Evolutionary conservation across 2,329 filamentous ascomycete species (phyloP).

Genomic region (Spiromastix sp.): DNA sequence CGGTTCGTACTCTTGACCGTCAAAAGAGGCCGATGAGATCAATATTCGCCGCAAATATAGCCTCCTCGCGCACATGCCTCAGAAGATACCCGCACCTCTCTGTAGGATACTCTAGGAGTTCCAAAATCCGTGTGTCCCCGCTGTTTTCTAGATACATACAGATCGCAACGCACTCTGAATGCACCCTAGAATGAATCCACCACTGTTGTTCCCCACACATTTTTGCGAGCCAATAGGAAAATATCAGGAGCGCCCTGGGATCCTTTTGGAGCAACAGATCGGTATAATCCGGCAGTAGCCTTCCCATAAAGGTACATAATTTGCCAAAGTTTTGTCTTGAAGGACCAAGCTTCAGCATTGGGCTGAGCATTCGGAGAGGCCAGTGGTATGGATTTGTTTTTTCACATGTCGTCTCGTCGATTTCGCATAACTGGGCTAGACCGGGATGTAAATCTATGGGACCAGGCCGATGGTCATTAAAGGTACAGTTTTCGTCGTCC

Average conservation of each 20-base stretch:
- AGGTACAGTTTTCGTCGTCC: conserved; percentile 14
- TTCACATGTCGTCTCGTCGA: conserved; percentile 19
- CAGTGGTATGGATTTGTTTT: conserved; percentile 27
- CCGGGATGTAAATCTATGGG: conserved; percentile 19
- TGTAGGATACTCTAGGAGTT: conserved; percentile 24
- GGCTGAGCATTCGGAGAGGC: conserved; percentile 25
- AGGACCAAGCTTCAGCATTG: conserved; percentile 20
- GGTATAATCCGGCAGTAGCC: conserved; percentile 21
- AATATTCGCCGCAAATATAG: conserved; percentile 5
- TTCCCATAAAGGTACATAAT: conserved; percentile 26
- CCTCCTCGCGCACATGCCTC: conserved; percentile 15
- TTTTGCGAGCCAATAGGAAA: conserved; percentile 26
- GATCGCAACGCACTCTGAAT: conserved; percentile 26
- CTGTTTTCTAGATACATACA: conserved; percentile 26
- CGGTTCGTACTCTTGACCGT: not conserved
- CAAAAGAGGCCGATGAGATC: conserved; percentile 5
- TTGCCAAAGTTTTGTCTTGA: conserved; percentile 14
- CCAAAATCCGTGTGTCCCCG: conserved; percentile 18
- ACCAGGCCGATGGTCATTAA: conserved; percentile 20
- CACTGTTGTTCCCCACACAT: conserved; percentile 17
- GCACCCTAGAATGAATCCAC: conserved; percentile 22
- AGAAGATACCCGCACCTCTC: conserved; percentile 23
- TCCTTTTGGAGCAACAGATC: conserved; percentile 22
- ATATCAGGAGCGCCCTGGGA: conserved; percentile 21
- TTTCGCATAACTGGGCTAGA: conserved; percentile 25